Evolutionary conservation across 148 eudicot genomes (phyloP).

Genomic region (Gaultheria prostrata): DNA sequence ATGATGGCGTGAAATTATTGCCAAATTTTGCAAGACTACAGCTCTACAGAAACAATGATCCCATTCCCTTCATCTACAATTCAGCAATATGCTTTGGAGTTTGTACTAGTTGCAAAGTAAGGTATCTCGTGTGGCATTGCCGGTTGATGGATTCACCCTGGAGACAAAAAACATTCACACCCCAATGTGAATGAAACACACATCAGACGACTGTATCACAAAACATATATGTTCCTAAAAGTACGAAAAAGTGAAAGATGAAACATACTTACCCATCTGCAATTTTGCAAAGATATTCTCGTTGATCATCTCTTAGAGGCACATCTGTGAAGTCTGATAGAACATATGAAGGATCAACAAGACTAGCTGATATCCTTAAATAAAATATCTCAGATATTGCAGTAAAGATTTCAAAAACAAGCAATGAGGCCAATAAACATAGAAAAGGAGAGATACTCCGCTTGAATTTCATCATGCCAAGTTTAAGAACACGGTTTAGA

Average conservation of each 20-base stretch:
- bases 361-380: not conserved
- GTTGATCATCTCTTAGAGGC: constrained; percentile 89
- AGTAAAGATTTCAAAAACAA: not conserved
- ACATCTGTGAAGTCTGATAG: constrained; percentile 89
- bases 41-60: not conserved
- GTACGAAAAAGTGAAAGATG: not conserved
- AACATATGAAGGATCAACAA: not conserved
- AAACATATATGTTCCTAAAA: not conserved
- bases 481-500: not conserved
- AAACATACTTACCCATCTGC: constrained; percentile 69
- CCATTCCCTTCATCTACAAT: not conserved
- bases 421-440: not conserved
- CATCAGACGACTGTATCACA: not conserved
- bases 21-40: not conserved
- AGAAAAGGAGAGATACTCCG: not conserved
- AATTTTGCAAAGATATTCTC: constrained; percentile 76
- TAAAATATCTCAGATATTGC: not conserved
- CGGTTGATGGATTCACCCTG: constrained; percentile 86
- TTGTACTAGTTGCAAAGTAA: constrained; percentile 63
- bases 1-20: not conserved
- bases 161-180: not conserved
- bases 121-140: constrained; percentile 81
- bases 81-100: not conserved
- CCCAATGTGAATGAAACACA: not conserved
- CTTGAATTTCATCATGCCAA: not conserved